Conservation (phyloP, 148 eudicot species). For the Persicaria tinctoria region DNA sequence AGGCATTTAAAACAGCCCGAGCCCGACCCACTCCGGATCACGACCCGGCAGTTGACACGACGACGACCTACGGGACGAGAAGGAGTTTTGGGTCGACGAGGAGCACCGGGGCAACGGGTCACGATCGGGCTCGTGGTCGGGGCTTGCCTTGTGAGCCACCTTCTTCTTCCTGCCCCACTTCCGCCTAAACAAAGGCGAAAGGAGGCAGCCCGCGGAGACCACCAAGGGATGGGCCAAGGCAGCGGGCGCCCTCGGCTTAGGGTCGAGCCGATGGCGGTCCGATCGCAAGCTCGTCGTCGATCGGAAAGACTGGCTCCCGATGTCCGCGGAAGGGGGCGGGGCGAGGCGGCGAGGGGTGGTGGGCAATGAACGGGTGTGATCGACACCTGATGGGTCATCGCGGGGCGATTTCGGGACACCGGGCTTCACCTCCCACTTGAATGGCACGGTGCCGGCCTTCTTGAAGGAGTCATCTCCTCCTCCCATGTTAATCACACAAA, state of each 20-base stretch:
- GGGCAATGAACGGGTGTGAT: slow-evolving; percentile 15
- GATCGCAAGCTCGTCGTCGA: slow-evolving; percentile 1
- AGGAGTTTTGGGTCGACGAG: neutral
- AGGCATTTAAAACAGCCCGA: neutral
- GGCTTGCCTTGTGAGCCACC: slow-evolving; percentile 14
- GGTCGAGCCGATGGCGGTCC: neutral
- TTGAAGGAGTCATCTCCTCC: slow-evolving; percentile 14
- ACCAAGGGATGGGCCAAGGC: slow-evolving; percentile 3
- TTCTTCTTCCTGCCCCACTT: slow-evolving; percentile 12
- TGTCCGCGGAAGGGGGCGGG: slow-evolving; percentile 15
- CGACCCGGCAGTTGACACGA: neutral
- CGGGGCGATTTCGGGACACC: slow-evolving; percentile 14
- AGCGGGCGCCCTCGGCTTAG: slow-evolving; percentile 9
- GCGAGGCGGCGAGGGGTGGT: slow-evolving; percentile 13
- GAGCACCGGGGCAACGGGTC: neutral
- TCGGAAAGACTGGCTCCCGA: slow-evolving; percentile 14
- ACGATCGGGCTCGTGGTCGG: slow-evolving; percentile 12
- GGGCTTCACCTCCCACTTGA: slow-evolving; percentile 20
- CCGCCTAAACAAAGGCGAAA: slow-evolving; percentile 16
- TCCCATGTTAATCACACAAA: neutral
- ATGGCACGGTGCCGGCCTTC: slow-evolving; percentile 24
- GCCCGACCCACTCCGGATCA: slow-evolving; percentile 2
- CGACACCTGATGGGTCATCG: neutral
- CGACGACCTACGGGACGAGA: neutral
- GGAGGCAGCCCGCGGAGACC: slow-evolving; percentile 14